These are phyloP conservation scores for Eruca vesicaria DNA, from an alignment of 441 rosid genomes.

Conservation along the genomic window DNA sequence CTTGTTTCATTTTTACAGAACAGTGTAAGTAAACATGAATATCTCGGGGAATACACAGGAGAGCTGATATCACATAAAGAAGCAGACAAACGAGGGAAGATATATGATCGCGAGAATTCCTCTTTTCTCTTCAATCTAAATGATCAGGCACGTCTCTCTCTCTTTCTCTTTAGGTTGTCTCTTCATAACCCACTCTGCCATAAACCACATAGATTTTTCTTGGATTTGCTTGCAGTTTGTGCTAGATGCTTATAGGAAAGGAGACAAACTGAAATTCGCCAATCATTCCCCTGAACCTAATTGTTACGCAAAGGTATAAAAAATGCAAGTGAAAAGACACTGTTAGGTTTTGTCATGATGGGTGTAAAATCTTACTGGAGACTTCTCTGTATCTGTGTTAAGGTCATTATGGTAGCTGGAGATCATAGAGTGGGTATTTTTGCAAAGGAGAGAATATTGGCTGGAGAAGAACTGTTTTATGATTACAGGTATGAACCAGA, in stretches of 20 bases:
- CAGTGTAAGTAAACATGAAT: conserved; percentile 92
- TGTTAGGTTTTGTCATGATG: neutral
- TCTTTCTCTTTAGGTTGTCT: neutral
- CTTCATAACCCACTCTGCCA: neutral
- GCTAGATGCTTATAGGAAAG: conserved; percentile 96
- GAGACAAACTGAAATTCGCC: conserved; percentile 96
- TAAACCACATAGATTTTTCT: neutral
- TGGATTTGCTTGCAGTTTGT: conserved; percentile 67
- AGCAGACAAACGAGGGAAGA: conserved; percentile 99
- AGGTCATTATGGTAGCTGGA: conserved; percentile 99
- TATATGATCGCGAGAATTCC: conserved; percentile 96
- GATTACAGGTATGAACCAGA: conserved; percentile 97
- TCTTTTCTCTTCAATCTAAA: conserved; percentile 97
- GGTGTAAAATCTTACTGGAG: conserved; percentile 10
- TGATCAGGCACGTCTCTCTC: conserved; percentile 71
- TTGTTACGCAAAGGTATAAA: conserved; percentile 88
- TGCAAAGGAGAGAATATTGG: conserved; percentile 87
- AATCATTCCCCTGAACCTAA: conserved; percentile 98
- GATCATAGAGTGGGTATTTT: conserved; percentile 97
- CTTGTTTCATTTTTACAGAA: conserved; percentile 49
- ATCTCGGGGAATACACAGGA: conserved; percentile 98
- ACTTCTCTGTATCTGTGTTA: conserved; percentile 7
- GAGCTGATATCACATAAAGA: conserved; percentile 97
- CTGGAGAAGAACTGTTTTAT: conserved; percentile 93
- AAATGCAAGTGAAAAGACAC: neutral